phyloP scores from a whole-genome alignment of 106 monocot genomes.

The Cymbidium sinense region DNA sequence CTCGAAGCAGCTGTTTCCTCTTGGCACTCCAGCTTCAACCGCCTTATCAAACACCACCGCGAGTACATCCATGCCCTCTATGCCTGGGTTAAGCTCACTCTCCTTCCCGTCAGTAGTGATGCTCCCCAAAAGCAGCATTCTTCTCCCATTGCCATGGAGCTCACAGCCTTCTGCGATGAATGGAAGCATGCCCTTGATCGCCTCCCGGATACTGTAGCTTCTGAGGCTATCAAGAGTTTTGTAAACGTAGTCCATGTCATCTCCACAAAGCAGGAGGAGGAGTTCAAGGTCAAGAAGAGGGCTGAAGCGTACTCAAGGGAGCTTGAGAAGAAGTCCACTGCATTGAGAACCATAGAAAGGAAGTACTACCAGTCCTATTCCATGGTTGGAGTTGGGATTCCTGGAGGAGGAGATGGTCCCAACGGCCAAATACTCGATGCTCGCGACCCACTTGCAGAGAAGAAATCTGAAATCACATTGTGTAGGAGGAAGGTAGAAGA shows the following conservation, averaged over 20 bases:
- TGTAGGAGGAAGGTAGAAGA: slow-evolving; percentile 76
- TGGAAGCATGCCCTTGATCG: slow-evolving; percentile 91
- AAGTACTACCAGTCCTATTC: slow-evolving; percentile 93
- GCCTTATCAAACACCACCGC: slow-evolving; percentile 70
- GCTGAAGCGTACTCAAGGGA: slow-evolving; percentile 63
- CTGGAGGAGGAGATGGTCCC: slow-evolving; percentile 22
- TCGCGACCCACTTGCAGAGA: slow-evolving; percentile 65
- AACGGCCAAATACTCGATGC: slow-evolving; percentile 47
- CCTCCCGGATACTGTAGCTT: slow-evolving; percentile 83
- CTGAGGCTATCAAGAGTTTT: slow-evolving; percentile 86
- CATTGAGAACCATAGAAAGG: slow-evolving; percentile 69
- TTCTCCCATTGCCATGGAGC: slow-evolving; percentile 48
- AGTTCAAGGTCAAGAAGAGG: slow-evolving; percentile 65
- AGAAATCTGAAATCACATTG: slow-evolving; percentile 46
- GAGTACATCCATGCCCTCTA: slow-evolving; percentile 64
- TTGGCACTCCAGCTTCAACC: slow-evolving; percentile 86
- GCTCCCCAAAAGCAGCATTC: slow-evolving; percentile 41
- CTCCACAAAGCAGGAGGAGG: slow-evolving; percentile 69
- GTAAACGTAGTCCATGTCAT: slow-evolving; percentile 70
- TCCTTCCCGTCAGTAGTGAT: slow-evolving; percentile 37
- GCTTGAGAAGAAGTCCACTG: slow-evolving; percentile 72
- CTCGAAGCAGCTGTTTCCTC: slow-evolving; percentile 65
- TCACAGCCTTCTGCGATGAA: slow-evolving; percentile 80
- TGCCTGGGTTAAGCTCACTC: slow-evolving; percentile 79
- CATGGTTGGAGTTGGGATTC: slow-evolving; percentile 48